Base-by-base conservation (phyloP, 768 basidiomycete species). In the Favolaschia claudopus region DNA sequence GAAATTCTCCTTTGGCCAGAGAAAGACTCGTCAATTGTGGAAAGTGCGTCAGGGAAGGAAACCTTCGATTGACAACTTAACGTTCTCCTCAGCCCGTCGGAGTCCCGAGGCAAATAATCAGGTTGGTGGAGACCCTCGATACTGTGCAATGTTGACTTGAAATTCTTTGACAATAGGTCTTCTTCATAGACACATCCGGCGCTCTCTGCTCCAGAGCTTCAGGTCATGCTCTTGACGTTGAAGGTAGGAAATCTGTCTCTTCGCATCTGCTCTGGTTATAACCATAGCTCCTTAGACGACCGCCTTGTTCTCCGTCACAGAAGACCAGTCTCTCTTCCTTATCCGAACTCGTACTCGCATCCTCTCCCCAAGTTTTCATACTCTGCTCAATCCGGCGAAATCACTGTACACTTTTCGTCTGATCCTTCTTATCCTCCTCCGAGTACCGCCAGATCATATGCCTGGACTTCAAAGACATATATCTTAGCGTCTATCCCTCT, bases 141-240 rank as follows among this genome's bases (percentile, higher is more conserved):
- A 28, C 28, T 19, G 43, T n/a, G 14, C 37, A 7, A 44, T 8
- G 46, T 36, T 27, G 17, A 25, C 34, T 37, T 43, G 28, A 33
- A 10, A 28, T n/a, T 31, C 40, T 15, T n/a, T n/a, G n/a, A n/a
- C n/a, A 32, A 6, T 65, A 93, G 89, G 89, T 94, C 17, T 94
- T 93, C 76, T 94, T 91, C 76, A 84, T 94, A 50, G 93, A 95
- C 70, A 82, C 84, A 2, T 83, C 85, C 19, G 92, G 93, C 19
- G 86, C 85, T 10, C 73, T 94, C 37, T 94, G 91, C 70, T 91
- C 92, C 9, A 82, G 89, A 64, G 83, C 85, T 4, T 84, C 92
- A 15, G 93, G 93, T 0, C 92, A 93, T 73, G 93, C 92, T 8
- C 76, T 95, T 33, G 92, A 95, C 66, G 74, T 94, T 32, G 86